phyloP scores from a whole-genome alignment of 2,329 filamentous ascomycete genomes.

The Nectriaceae sp. region DNA sequence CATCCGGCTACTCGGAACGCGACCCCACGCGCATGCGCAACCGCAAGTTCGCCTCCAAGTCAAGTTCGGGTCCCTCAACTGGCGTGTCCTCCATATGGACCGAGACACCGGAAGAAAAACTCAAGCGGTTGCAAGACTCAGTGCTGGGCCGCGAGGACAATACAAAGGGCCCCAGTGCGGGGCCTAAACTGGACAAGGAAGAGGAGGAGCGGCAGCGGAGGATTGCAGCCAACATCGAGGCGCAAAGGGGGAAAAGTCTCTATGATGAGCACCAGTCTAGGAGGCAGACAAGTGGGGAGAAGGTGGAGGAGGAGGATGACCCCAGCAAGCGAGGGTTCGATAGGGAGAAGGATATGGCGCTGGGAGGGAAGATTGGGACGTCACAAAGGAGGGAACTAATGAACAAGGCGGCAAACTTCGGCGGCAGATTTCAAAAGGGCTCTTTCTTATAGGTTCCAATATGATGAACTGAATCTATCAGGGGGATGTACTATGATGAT shows the following conservation, averaged over 20 bases:
- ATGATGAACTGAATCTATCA: too few species aligned
- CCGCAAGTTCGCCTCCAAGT: constrained; percentile 77
- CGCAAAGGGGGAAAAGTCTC: constrained; percentile 58
- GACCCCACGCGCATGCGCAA: constrained; percentile 84
- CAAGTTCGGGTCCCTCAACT: constrained; percentile 31
- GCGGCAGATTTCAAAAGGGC: constrained; percentile 79
- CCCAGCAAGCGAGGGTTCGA: constrained; percentile 89
- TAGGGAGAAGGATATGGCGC: constrained; percentile 88
- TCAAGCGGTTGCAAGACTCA: constrained; percentile 76
- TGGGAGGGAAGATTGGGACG: constrained; percentile 70
- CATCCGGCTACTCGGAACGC: constrained; percentile 58
- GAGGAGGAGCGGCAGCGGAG: constrained; percentile 56
- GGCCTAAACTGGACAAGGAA: constrained; percentile 49
- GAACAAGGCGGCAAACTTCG: constrained; percentile 78
- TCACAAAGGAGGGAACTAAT: constrained; percentile 78
- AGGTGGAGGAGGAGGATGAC: constrained; percentile 74
- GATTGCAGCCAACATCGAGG: constrained; percentile 53
- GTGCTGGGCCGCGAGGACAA: constrained; percentile 69
- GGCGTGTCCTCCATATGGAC: constrained; percentile 76
- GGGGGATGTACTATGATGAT: too few species aligned
- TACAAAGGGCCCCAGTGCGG: constrained; percentile 37
- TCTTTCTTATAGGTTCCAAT: constrained; percentile 58
- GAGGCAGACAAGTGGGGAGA: constrained; percentile 34
- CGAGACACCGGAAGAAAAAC: constrained; percentile 87
- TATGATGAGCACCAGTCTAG: constrained; percentile 55